phyloP scores from a whole-genome alignment of 495 filamentous ascomycete species.

The Trichoderma asperelloides region DNA sequence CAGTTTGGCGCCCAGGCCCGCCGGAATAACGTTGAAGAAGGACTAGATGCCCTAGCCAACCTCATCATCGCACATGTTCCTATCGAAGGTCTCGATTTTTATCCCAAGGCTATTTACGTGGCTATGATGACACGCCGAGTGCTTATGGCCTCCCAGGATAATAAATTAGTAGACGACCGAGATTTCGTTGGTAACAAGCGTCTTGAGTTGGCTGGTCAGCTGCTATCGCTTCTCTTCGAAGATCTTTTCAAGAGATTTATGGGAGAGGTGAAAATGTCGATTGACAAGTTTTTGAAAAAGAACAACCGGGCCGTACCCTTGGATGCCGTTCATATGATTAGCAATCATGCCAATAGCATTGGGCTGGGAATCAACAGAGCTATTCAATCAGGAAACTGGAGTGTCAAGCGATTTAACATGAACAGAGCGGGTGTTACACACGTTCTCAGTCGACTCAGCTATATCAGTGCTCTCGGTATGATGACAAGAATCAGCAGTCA shows the following conservation, averaged over 20 bases:
- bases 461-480: slow-evolving; percentile 97
- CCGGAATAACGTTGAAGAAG: slow-evolving; percentile 75
- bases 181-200: slow-evolving; percentile 98
- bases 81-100: slow-evolving; percentile 82
- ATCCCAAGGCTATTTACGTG: slow-evolving; percentile 90
- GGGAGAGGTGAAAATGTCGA: slow-evolving; percentile 72
- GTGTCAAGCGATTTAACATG: slow-evolving; percentile 94
- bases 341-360: slow-evolving; percentile 69
- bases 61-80: slow-evolving; percentile 89
- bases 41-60: slow-evolving; percentile 80
- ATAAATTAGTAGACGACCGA: slow-evolving; percentile 82
- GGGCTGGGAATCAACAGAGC: slow-evolving; percentile 86
- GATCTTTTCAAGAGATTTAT: slow-evolving; percentile 95
- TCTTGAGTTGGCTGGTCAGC: slow-evolving; percentile 86
- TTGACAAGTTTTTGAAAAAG: slow-evolving; percentile 90
- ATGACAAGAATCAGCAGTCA: slow-evolving; percentile 98
- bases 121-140: slow-evolving; percentile 94
- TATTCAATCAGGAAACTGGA: slow-evolving; percentile 97
- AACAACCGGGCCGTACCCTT: slow-evolving; percentile 76
- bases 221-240: slow-evolving; percentile 92
- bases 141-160: slow-evolving; percentile 83
- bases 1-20: slow-evolving; percentile 28
- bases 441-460: slow-evolving; percentile 88
- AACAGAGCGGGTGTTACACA: slow-evolving; percentile 95
- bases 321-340: slow-evolving; percentile 71